Evolutionary conservation across 2,329 filamentous ascomycete species (phyloP).

Genomic region (Thermoascus crustaceus): DNA sequence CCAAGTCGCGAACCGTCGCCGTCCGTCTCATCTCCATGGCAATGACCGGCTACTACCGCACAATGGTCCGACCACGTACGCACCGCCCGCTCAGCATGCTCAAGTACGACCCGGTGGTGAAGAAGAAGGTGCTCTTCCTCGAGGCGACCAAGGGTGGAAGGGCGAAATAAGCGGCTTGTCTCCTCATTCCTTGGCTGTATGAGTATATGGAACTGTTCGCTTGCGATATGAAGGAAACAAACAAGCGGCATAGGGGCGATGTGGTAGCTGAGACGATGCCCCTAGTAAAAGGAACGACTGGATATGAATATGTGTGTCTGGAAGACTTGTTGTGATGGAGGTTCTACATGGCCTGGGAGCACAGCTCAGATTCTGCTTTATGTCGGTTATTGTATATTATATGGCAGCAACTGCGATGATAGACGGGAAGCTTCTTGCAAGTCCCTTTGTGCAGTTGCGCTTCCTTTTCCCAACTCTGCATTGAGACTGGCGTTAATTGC

Average conservation of each 20-base stretch:
- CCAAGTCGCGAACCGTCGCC: constrained; percentile 83
- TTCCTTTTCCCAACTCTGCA: not conserved
- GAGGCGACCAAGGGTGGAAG: constrained; percentile 77
- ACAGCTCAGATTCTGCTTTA: not conserved
- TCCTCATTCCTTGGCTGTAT: too few relatives aligned
- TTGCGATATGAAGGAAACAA: not conserved
- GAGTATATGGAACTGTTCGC: not conserved
- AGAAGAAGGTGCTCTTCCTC: constrained; percentile 90
- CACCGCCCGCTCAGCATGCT: constrained; percentile 88
- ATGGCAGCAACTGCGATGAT: not conserved
- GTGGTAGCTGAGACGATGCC: not conserved
- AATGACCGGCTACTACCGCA: constrained; percentile 96
- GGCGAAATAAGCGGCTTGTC: constrained; percentile 25
- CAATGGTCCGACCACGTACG: constrained; percentile 71
- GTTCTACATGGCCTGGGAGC: not conserved
- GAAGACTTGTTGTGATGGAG: not conserved
- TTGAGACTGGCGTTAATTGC: constrained; percentile 2
- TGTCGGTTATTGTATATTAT: constrained; percentile 1
- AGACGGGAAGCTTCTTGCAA: not conserved
- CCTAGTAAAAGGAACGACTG: not conserved
- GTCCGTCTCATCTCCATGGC: constrained; percentile 97
- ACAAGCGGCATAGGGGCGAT: not conserved
- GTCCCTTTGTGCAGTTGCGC: not conserved
- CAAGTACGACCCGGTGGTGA: constrained; percentile 97
- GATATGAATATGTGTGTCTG: not conserved